Percentiles rank a stretch among this genome's conserved stretches.
Evolutionary conservation across 108 stramenopile species (phyloP).

Genomic region (Nannochloropsis salina): DNA sequence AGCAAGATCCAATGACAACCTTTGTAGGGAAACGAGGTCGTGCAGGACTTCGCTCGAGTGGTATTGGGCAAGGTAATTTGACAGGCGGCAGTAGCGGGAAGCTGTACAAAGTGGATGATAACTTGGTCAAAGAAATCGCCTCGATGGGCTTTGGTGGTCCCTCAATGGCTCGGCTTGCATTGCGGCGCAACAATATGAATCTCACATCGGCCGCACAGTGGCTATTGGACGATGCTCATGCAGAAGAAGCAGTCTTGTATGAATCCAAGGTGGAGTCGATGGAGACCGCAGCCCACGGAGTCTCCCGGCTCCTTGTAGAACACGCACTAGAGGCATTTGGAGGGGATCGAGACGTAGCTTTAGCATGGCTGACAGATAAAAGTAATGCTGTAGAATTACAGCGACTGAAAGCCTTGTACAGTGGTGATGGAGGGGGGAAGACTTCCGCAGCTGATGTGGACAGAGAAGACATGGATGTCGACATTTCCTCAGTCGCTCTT

Average conservation of each 20-base stretch:
- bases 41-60: not conserved
- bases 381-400: not conserved
- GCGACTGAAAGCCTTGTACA: not conserved
- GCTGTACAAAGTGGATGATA: not conserved
- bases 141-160: not conserved
- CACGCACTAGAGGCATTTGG: not conserved
- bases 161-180: not conserved
- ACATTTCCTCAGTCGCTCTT: too few relatives aligned
- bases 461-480: not conserved
- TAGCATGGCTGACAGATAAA: not conserved
- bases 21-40: not conserved
- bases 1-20: not conserved
- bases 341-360: not conserved
- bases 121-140: not conserved
- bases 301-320: not conserved
- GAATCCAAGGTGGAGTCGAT: not conserved
- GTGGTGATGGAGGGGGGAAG: not conserved
- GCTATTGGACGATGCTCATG: not conserved
- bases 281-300: not conserved
- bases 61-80: not conserved
- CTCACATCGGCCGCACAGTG: not conserved
- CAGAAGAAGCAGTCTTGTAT: not conserved
- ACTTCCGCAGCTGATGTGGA: not conserved
- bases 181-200: not conserved
- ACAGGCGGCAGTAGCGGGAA: not conserved